phyloP scores from a whole-genome alignment of 352 stramenopile species.

The Detonula confervacea region DNA sequence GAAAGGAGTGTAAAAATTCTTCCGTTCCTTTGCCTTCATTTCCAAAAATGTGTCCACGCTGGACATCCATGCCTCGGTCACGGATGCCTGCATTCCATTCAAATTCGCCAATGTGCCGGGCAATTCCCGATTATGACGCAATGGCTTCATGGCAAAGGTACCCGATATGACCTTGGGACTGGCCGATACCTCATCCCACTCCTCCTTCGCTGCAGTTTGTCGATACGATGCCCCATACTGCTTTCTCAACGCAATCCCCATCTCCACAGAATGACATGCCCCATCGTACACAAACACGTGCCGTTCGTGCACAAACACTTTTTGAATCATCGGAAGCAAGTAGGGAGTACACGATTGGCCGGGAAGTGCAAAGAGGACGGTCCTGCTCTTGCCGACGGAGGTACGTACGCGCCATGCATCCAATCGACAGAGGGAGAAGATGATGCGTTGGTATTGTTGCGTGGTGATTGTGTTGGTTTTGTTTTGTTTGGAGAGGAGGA shows the following conservation, averaged over 20 bases:
- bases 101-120: constrained; percentile 56
- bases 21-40: constrained; percentile 76
- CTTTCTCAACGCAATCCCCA: constrained; percentile 28
- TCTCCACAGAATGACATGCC: constrained; percentile 59
- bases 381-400: constrained; percentile 48
- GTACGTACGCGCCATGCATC: constrained; percentile 59
- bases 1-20: constrained; percentile 79
- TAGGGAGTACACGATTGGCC: constrained; percentile 61
- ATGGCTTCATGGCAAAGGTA: constrained; percentile 41
- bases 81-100: constrained; percentile 56
- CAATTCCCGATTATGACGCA: constrained; percentile 45
- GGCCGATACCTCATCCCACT: constrained; percentile 31
- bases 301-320: constrained; percentile 71
- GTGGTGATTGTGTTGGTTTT: constrained; percentile 39
- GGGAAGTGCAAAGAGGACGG: constrained; percentile 71
- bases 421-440: constrained; percentile 76
- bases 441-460: constrained; percentile 62
- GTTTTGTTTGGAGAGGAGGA: constrained; percentile 44
- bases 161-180: constrained; percentile 36
- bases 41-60: constrained; percentile 73
- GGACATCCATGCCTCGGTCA: constrained; percentile 76
- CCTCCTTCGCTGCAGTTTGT: constrained; percentile 24
- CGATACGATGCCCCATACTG: constrained; percentile 47
- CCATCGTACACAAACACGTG: constrained; percentile 81
- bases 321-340: constrained; percentile 72